Base-by-base conservation (phyloP, 345 rosid genomes). In the Gossypium herbaceum region DNA sequence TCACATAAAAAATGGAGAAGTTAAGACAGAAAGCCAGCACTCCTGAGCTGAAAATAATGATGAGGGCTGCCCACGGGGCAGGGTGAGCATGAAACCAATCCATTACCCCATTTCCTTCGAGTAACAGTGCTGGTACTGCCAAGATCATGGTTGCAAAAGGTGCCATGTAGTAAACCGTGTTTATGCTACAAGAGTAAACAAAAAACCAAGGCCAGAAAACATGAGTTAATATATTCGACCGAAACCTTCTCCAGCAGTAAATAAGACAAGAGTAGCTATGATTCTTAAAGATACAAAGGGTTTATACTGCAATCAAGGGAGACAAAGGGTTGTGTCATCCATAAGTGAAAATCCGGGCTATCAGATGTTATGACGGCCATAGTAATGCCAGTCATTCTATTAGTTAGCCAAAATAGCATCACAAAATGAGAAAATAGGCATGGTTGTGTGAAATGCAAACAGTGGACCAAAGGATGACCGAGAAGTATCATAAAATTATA, bases 101-200 rank as follows among this genome's bases (percentile, higher is more conserved):
- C 60, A 90, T 0, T 62, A 95, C 84, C 48, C 98, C 99, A 16
- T 76, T 76, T 39, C 99, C 99, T 91, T 95, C 99, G 2, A 93
- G 86, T 67, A 95, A 76, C 71, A 95, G 12, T 1, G 98, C 98
- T 12, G 97, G 99, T 48, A 90, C 24, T 70, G 89, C 97, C 82
- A 95, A 78, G 63, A 95, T 93, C 97, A 93, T 87, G 77, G 98
- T 93, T 65, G 99, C 99, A 71, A 86, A 90, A 65, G 99, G 99
- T 15, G 99, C 97, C 99, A 95, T 95, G 84, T 93, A 95, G 88
- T 93, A 95, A 64, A 95, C 99, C 0, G 98, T 95, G 91, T 95
- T 95, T 79, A 95, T 95, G 86, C 98, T 91, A 71, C 2, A 74
- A 45, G 22, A 7, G 61, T 19, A 71, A 9, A 56, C 13, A 25